A percentile compares a stretch with the other conserved stretches of the same genome.
phyloP scores from a whole-genome alignment of 202 grass and related monocot species.

The Musa balbisiana region DNA sequence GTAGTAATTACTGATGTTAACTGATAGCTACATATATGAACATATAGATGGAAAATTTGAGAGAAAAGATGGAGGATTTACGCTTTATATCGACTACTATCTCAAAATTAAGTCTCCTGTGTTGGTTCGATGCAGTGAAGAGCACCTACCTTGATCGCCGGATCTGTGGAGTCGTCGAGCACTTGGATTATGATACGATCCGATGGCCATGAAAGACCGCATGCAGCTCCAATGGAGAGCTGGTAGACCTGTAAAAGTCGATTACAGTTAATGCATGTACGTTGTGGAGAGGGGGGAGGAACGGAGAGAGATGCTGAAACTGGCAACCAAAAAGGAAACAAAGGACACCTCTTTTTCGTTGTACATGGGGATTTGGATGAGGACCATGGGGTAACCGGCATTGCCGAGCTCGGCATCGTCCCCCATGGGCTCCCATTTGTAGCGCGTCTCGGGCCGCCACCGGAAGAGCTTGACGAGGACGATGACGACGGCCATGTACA shows the following conservation, averaged over 20 bases:
- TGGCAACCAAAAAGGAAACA: neutral
- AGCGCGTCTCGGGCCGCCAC: slow-evolving; percentile 37
- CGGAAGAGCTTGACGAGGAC: slow-evolving; percentile 34
- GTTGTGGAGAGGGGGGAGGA: too few species aligned
- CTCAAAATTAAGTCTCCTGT: neutral
- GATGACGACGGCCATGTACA: slow-evolving; percentile 61
- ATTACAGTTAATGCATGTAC: neutral
- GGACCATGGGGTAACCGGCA: slow-evolving; percentile 59
- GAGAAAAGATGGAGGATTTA: too few species aligned
- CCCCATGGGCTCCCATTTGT: slow-evolving; percentile 53
- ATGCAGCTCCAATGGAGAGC: slow-evolving; percentile 76
- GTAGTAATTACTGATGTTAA: too few species aligned
- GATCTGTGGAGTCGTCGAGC: slow-evolving; percentile 90
- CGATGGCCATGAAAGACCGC: slow-evolving; percentile 70
- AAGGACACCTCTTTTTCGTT: slow-evolving; percentile 58
- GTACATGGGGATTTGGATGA: slow-evolving; percentile 93
- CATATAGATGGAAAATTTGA: too few species aligned
- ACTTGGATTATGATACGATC: slow-evolving; percentile 90
- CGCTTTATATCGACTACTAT: neutral
- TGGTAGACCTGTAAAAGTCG: slow-evolving; percentile 58
- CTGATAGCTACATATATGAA: too few species aligned
- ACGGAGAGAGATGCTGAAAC: too few species aligned
- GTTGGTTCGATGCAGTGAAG: neutral
- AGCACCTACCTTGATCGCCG: slow-evolving; percentile 43
- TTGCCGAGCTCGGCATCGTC: slow-evolving; percentile 58